phyloP scores from a whole-genome alignment of 768 basidiomycete genomes.

The Auriscalpium orientale region DNA sequence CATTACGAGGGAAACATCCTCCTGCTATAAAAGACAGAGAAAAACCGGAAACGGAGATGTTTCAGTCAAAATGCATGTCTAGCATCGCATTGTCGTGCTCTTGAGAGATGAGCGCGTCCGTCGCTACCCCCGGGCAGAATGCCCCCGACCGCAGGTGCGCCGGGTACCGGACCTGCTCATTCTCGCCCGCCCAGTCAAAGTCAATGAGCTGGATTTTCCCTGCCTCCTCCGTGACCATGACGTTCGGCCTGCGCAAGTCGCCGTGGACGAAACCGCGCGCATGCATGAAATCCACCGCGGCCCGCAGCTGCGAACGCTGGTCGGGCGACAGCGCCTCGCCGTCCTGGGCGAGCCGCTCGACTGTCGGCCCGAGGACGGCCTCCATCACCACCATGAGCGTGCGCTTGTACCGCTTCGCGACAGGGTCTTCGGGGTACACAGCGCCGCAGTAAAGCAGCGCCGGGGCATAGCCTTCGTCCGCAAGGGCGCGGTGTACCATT shows the following conservation, averaged over 20 bases:
- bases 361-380: constrained; percentile 23
- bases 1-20: too few species aligned
- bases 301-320: neutral
- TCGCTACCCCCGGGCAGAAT: neutral
- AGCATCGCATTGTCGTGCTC: neutral
- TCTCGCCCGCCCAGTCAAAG: constrained; percentile 1
- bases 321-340: neutral
- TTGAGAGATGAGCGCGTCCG: neutral
- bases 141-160: neutral
- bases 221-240: neutral
- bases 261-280: neutral
- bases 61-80: neutral
- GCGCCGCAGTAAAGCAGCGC: neutral
- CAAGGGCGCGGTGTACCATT: neutral
- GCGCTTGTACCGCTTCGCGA: constrained; percentile 21
- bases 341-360: constrained; percentile 3
- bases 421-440: neutral
- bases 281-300: neutral
- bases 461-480: neutral
- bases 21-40: too few species aligned
- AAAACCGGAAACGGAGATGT: too few species aligned
- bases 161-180: neutral
- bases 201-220: neutral
- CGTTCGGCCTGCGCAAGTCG: constrained; percentile 1
- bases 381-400: constrained; percentile 23